Evolutionary conservation across 192 early-diverging fungal species (phyloP).

Genomic region (Funneliformis mosseae): DNA sequence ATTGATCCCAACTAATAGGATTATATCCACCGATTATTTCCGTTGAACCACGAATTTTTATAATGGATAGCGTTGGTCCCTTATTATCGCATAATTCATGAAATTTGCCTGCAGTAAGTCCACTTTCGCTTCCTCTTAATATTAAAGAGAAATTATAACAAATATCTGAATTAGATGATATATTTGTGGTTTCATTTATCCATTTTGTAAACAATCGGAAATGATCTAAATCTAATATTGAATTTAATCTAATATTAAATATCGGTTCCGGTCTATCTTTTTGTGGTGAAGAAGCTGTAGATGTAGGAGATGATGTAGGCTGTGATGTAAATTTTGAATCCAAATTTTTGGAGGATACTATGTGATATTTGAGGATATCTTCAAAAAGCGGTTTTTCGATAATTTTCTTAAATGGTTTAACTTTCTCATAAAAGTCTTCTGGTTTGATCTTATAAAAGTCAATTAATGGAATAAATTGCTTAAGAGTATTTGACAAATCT

Average conservation of each 20-base stretch:
- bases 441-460: not conserved
- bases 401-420: not conserved
- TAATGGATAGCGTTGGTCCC: not conserved
- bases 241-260: not conserved
- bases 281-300: too few relatives aligned
- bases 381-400: not conserved
- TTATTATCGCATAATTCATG: not conserved
- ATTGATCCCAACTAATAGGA: not conserved
- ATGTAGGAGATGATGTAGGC: too few relatives aligned
- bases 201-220: not conserved
- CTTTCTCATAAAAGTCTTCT: not conserved
- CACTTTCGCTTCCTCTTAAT: not conserved
- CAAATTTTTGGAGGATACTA: not conserved
- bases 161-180: not conserved
- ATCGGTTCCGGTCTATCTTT: not conserved
- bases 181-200: not conserved
- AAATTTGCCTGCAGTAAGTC: not conserved
- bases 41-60: not conserved
- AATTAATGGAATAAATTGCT: not conserved
- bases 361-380: not conserved
- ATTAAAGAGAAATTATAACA: not conserved
- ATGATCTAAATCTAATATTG: not conserved
- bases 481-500: not conserved
- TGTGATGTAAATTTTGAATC: too few relatives aligned
- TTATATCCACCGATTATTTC: conserved; percentile 15